Conservation (phyloP, 2,329 filamentous ascomycete genomes). For the Nectriaceae sp. region DNA sequence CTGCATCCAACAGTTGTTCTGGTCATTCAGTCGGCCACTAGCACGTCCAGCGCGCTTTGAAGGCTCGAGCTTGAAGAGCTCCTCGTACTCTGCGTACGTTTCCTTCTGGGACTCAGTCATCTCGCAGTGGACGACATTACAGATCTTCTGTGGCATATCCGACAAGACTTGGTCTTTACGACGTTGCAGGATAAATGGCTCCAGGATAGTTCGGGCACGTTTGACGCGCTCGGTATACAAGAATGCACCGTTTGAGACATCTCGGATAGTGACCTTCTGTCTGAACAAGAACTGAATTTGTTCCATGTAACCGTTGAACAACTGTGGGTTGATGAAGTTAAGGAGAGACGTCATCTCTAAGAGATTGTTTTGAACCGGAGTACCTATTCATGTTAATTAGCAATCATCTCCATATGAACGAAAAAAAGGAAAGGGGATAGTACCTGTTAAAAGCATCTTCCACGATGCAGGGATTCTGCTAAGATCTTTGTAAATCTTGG, state of each 20-base stretch:
- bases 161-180: conserved; percentile 91
- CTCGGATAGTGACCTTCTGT: conserved; percentile 83
- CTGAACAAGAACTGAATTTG: conserved; percentile 87
- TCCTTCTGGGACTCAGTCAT: conserved; percentile 71
- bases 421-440: not conserved
- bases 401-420: not conserved
- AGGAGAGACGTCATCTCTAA: conserved; percentile 88
- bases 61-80: conserved; percentile 65
- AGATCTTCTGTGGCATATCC: conserved; percentile 79
- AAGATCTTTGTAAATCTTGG: conserved; percentile 77
- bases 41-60: conserved; percentile 53
- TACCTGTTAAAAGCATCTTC: conserved; percentile 70
- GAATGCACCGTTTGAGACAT: conserved; percentile 77
- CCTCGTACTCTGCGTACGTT: conserved; percentile 69
- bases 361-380: conserved; percentile 91
- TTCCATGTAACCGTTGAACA: conserved; percentile 77
- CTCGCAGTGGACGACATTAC: conserved; percentile 77
- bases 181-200: conserved; percentile 90
- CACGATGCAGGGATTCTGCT: conserved; percentile 78
- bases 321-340: conserved; percentile 86
- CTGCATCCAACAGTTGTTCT: conserved; percentile 81
- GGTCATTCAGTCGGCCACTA: conserved; percentile 51
- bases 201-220: conserved; percentile 86
- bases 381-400: conserved; percentile 62
- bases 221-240: conserved; percentile 85